Evolutionary conservation across 73 alveolate genomes (phyloP).

Genomic region (Tetrahymena thermophila): DNA sequence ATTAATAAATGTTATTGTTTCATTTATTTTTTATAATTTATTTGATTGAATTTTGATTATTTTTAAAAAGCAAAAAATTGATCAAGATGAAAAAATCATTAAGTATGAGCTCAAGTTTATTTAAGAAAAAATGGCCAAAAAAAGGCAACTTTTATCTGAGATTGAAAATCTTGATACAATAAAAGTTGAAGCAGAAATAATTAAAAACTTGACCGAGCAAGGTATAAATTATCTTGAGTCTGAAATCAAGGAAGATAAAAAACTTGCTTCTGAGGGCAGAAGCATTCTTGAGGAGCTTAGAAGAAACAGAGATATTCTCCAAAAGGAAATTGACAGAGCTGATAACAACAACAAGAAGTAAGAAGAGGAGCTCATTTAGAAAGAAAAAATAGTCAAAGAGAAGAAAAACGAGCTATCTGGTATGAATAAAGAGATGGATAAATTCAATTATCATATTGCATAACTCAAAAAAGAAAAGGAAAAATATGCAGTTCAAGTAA

Average conservation of each 20-base stretch:
- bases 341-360: conserved; percentile 57
- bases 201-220: conserved; percentile 31
- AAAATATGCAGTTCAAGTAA: conserved; percentile 56
- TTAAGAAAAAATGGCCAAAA: neutral
- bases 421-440: conserved; percentile 53
- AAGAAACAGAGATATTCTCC: conserved; percentile 77
- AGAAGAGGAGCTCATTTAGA: conserved; percentile 52
- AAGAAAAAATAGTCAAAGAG: conserved; percentile 48
- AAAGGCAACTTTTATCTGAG: neutral
- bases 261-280: conserved; percentile 62
- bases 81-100: neutral
- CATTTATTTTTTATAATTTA: neutral
- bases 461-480: conserved; percentile 75
- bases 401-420: conserved; percentile 51
- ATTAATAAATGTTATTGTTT: too few species aligned
- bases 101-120: neutral
- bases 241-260: conserved; percentile 56
- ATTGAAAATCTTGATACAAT: conserved; percentile 27
- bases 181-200: conserved; percentile 19
- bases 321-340: conserved; percentile 61
- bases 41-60: too few species aligned
- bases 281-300: conserved; percentile 62
- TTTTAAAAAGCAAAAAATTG: neutral
- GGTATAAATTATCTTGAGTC: conserved; percentile 38
- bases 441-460: conserved; percentile 40